Base-by-base conservation (phyloP, 306 rosid species). In the Begonia fuchsioides region DNA sequence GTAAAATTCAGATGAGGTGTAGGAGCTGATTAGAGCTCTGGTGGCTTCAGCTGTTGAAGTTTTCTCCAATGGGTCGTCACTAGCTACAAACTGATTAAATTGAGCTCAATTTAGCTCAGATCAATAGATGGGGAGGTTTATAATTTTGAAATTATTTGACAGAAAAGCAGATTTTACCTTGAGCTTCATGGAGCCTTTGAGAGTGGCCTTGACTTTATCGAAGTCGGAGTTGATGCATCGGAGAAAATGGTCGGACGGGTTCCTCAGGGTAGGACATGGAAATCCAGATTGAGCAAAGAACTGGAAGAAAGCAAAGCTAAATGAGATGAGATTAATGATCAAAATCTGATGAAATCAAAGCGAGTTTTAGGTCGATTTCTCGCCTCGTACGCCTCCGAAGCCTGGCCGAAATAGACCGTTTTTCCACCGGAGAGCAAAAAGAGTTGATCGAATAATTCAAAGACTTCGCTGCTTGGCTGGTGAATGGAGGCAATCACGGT, bases 181-280 rank as follows among this genome's bases (percentile, higher is more conserved):
- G n/a, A 82, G 68, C 64, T 85, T 85, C 95, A 85, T 82, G 60
- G 98, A 90, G 54, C 98, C 98, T 59, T 77, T 90, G 17, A 90
- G 67, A 2, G 93, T 85, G 62, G 83, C 76, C 62, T 73, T 82
- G 43, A 90, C 94, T 82, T 90, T 90, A 63, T 90, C 98, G 51
- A 90, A 90, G 51, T 90, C 98, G 32, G 95, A 90, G 57, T 90
- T 90, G 66, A 90, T 63, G 69, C 94, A 85, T 60, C 95, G 67
- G 20, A 90, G 95, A 62, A 85, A 90, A 71, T 90, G 98, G 68
- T 90, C 98, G 19, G 98, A 90, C 3, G 98, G 95, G 67, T 85
- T 90, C n/a, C n/a, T n/a, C n/a, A n/a, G n/a, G n/a, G n/a, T n/a
- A n/a, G n/a, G n/a, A n/a, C n/a, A n/a, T n/a, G n/a, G n/a, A n/a